A percentile compares a stretch with the other conserved stretches of the same genome.
Conservation (phyloP, 352 stramenopile species). For the Phytophthora colocasiae region DNA sequence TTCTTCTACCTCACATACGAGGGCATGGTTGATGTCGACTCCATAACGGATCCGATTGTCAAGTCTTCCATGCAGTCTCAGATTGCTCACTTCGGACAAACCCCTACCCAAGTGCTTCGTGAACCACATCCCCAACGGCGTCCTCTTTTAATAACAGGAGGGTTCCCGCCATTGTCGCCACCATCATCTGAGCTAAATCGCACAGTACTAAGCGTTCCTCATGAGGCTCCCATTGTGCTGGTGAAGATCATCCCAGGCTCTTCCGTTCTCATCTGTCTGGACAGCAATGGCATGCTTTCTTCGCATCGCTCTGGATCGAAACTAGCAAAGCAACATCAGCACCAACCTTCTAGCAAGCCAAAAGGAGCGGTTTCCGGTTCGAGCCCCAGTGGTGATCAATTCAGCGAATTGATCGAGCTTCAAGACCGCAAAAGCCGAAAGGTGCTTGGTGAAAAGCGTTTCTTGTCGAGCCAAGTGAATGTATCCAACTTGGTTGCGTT, state of each 20-base stretch:
- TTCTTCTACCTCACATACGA: constrained; percentile 99
- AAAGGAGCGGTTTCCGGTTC: constrained; percentile 12
- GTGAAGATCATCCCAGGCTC: constrained; percentile 54
- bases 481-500: constrained; percentile 50
- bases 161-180: neutral
- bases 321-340: constrained; percentile 55
- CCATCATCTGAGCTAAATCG: constrained; percentile 9
- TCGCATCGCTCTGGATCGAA: constrained; percentile 70
- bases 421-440: constrained; percentile 74
- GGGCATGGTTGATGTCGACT: constrained; percentile 97
- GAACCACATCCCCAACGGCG: constrained; percentile 78
- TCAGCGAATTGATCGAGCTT: constrained; percentile 59
- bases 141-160: constrained; percentile 12
- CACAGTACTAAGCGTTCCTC: constrained; percentile 54
- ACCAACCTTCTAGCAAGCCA: constrained; percentile 21
- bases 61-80: constrained; percentile 96
- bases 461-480: constrained; percentile 36
- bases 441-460: constrained; percentile 54
- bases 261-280: constrained; percentile 69
- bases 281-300: constrained; percentile 76
- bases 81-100: constrained; percentile 99
- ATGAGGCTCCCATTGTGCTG: constrained; percentile 67
- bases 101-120: constrained; percentile 96
- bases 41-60: constrained; percentile 92
- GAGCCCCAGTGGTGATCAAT: constrained; percentile 30